Evolutionary conservation across 257 asterid species (phyloP), one percentile per base, ranked within the genome.

Genomic region (Galeopsis tetrahit): DNA sequence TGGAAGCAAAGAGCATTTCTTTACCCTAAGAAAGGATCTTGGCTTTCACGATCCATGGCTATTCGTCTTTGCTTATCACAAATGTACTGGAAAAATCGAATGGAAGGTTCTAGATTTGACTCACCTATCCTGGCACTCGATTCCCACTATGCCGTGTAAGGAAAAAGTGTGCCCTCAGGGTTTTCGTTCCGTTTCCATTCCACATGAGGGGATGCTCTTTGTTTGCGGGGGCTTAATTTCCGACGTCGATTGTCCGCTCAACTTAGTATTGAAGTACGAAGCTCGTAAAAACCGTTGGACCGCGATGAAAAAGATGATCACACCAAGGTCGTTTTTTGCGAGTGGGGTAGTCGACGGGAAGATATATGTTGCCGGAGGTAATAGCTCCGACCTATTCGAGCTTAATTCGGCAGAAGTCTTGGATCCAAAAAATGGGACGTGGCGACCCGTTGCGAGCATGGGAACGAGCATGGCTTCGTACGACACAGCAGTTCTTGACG

Each of bases 281-380:
- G 87, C 88, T 32, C 77, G 77, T 46, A 87, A 70, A 66, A 91
- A 94, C 62, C 95, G 95, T 17, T 94, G 99, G 99, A 91, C 90
- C 0, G 95, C 77, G 75, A 77, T 94, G 96, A 94, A 79, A 46
- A 90, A 87, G 80, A 94, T 94, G 99, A 84, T 80, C 79, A 90
- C 98, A 1, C 84, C 98, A 0, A 76, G 99, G 78, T 91, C 98
- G 0, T 91, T 87, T 66, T 94, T 94, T 3, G 99, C 93, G 0
- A 87, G 97, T 49, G 99, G 95, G 55, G 90, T 88, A 7, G 88
- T 94, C 3, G 85, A 90, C 62, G 99, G 96, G 65, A 79, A 77
- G 93, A 78, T 94, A 36, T 94, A 91, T 60, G 99, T 90, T 9
- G 99, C 98, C 0, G 99, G 99, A 21, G 99, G 99, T 21, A 94